Percentiles rank a stretch among this genome's conserved stretches.
phyloP scores from a whole-genome alignment of 139 green algal genomes.

The Chlamydomonas sp. region DNA sequence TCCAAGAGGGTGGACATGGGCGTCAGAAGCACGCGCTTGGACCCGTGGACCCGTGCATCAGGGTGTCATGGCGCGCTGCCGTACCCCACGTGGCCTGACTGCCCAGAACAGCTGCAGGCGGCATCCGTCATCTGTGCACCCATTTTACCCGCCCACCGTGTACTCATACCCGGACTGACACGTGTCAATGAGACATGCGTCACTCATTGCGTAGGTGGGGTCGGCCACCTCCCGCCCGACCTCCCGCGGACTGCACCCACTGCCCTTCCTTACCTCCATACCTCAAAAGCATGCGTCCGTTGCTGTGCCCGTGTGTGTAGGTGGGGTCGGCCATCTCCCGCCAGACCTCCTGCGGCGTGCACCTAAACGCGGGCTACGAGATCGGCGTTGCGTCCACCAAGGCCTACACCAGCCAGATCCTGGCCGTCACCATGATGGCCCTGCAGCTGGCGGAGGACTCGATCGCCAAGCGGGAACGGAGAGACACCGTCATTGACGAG shows the following conservation, averaged over 20 bases:
- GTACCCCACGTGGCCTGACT: too few relatives aligned
- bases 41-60: too few relatives aligned
- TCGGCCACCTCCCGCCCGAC: constrained; percentile 89
- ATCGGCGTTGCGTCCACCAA: constrained; percentile 99
- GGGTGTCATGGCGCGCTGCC: too few relatives aligned
- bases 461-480: constrained; percentile 73
- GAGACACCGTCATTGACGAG: constrained; percentile 88
- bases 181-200: too few relatives aligned
- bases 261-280: too few relatives aligned
- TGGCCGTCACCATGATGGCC: constrained; percentile 93
- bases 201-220: constrained; percentile 48
- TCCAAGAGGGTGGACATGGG: too few relatives aligned
- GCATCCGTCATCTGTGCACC: too few relatives aligned
- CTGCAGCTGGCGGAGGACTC: constrained; percentile 91
- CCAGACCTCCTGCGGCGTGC: constrained; percentile 92
- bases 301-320: neutral
- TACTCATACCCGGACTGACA: too few relatives aligned
- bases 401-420: constrained; percentile 88
- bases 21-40: too few relatives aligned
- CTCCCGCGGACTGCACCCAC: constrained; percentile 93
- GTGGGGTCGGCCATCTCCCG: constrained; percentile 87
- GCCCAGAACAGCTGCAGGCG: too few relatives aligned
- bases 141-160: too few relatives aligned
- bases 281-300: too few relatives aligned
- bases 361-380: constrained; percentile 97